Evolutionary conservation across 805 yeast species (phyloP), one percentile per base, ranked within the genome.

Genomic region (Pichia scutulata): DNA sequence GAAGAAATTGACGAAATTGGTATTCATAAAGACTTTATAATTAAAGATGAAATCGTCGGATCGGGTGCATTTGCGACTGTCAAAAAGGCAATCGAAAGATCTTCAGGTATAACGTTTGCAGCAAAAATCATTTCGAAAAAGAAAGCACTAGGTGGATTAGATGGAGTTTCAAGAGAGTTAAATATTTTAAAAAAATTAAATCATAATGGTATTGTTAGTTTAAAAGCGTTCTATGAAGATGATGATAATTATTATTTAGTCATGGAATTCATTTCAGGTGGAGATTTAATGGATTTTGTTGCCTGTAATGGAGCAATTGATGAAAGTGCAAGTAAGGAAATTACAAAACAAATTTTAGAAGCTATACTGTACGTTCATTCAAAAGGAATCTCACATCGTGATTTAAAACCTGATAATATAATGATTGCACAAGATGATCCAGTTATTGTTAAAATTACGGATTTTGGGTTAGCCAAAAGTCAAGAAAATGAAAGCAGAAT

Each of bases 41-140:
- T 92, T 21, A 78, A 84, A 52, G 87, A 84, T 62, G 96, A 86
- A 60, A 82, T 87, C 16, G 86, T 92, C 1, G 99, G 99, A 1
- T 93, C 89, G 59, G 99, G 99, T n/a, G 98, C 98, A 10, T 92
- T 92, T 75, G 98, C 98, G 7, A 86, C 90, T 1, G 99, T 93
- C 26, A 84, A 89, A 57, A 88, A 88, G 63, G 97, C 95, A 5
- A 81, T 90, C 1, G 93, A 89, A 60, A 76, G 97, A 54, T 68
- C 79, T 7, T 81, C 96, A 0, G 98, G 98, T 14, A 81, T 82
- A 56, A 78, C 92, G 6, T 89, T 72, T 65, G 99, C 99, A 0
- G 95, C 88, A 18, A 93, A 93, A 63, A 89, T 93, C 53, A 90
- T 93, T 37, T 82, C 84, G 49, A 82, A 90, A 59, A 74, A 88